Conservation (phyloP, 129 eudicot genomes). For the Oenanthe sinensis region DNA sequence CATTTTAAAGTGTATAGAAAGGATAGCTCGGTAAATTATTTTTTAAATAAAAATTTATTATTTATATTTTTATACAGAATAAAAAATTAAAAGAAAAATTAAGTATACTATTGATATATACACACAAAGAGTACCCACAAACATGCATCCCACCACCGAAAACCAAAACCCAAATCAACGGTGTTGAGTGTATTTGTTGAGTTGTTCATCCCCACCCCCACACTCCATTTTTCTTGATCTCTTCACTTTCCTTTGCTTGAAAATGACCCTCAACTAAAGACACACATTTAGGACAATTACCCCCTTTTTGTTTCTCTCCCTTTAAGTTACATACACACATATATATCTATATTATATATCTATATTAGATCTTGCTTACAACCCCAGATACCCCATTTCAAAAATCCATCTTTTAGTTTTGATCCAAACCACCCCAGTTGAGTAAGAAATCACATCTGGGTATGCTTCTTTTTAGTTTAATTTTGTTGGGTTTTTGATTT, state of each 20-base stretch:
- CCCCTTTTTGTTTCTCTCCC: not conserved
- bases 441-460: not conserved
- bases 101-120: too few relatives aligned
- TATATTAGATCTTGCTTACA: not conserved
- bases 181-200: not conserved
- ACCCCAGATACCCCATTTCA: not conserved
- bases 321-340: not conserved
- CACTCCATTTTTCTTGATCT: not conserved
- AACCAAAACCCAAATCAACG: not conserved
- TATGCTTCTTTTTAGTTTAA: not conserved
- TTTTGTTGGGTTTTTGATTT: not conserved
- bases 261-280: not conserved
- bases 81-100: too few relatives aligned
- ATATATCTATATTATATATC: too few relatives aligned
- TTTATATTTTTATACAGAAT: too few relatives aligned
- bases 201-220: conserved; percentile 1
- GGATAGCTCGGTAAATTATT: too few relatives aligned
- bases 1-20: too few relatives aligned
- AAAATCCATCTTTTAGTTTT: not conserved
- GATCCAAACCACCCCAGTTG: not conserved
- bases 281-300: not conserved
- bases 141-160: not conserved
- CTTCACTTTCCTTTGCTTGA: not conserved
- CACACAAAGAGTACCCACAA: not conserved
- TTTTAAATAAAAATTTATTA: too few relatives aligned